Base-by-base conservation (phyloP, 2,329 filamentous ascomycete species). In the Fusarium buxicola region DNA sequence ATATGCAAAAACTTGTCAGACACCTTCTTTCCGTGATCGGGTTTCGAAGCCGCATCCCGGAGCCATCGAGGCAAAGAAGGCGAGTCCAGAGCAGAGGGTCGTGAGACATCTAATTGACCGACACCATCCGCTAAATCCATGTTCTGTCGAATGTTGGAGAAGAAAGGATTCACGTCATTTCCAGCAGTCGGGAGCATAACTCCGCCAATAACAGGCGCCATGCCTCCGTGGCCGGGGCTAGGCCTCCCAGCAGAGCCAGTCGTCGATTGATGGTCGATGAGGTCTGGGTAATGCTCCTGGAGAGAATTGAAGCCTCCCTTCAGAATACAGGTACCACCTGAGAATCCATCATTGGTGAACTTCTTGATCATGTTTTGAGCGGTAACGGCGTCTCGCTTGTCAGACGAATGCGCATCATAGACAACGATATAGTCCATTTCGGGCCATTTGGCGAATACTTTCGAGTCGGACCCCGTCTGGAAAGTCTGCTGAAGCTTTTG, bases 41-140 rank as follows among this genome's bases (percentile, higher is more conserved):
- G 80, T 32, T 82, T 78, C 12, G 88, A 84, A 0, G 88, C 84
- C 0, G 91, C 92, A 18, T 86, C 81, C 31, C 85, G 85, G 21
- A 99, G 81, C 95, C 95, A 99, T 3, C 73, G 69, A 1, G 95
- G 95, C 12, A 97, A 81, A 13, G 81, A 75, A 5, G 82, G 77
- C 32, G 76, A 72, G 28, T 82, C 76, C 8, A 86, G 65, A n/a
- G 75, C 79, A 3, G 74, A 36, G 0, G 84, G 84, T 8, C 84
- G 72, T 2, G 74, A 69, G 7, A 87, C 73, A n/a, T 87, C 84
- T 69, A 89, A 87, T 69, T 96, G 94, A 0, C 95, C 95, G 10
- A 98, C 94, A 16, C 95, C 95, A 66, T 92, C 93, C 28, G 96
- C 90, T 15, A 99, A 82, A 72, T 98, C 95, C 86, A 96, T 94